phyloP scores from a whole-genome alignment of 176 grass and related monocot species.

The Raddia guianensis region DNA sequence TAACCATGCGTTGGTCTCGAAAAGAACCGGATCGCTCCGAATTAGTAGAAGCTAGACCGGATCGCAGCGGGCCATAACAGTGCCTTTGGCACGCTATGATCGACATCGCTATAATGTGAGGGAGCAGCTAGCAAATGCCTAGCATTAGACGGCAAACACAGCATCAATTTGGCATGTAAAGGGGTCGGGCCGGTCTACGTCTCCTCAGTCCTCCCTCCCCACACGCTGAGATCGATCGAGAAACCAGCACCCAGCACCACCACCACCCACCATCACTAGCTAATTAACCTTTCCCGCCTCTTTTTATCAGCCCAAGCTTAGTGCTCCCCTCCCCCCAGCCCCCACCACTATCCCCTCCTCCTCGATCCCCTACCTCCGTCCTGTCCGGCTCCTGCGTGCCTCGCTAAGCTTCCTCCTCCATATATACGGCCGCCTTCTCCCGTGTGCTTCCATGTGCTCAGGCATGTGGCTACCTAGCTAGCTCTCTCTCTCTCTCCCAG shows the following conservation, averaged over 20 bases:
- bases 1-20: too few relatives aligned
- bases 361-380: too few relatives aligned
- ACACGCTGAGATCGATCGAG: conserved; percentile 19
- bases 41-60: too few relatives aligned
- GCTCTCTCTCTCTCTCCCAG: neutral
- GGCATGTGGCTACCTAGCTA: neutral
- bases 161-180: conserved; percentile 33
- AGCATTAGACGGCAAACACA: neutral
- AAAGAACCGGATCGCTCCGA: too few relatives aligned
- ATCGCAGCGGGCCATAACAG: too few relatives aligned
- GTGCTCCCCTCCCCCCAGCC: conserved; percentile 57
- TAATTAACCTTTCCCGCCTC: neutral
- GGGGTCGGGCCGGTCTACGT: neutral
- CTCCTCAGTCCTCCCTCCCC: neutral
- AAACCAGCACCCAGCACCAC: conserved; percentile 31
- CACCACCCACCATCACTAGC: neutral
- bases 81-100: too few relatives aligned
- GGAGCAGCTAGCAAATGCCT: neutral
- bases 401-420: conserved; percentile 5
- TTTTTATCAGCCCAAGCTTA: neutral
- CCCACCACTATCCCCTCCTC: conserved; percentile 25
- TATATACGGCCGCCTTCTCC: conserved; percentile 20
- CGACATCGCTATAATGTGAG: neutral
- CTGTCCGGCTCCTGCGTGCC: neutral
- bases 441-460: neutral